Percentiles rank a stretch among this genome's conserved stretches.
These are phyloP conservation scores for Eucalyptus sp. DNA, from an alignment of 345 rosid genomes.

Conservation along the genomic window DNA sequence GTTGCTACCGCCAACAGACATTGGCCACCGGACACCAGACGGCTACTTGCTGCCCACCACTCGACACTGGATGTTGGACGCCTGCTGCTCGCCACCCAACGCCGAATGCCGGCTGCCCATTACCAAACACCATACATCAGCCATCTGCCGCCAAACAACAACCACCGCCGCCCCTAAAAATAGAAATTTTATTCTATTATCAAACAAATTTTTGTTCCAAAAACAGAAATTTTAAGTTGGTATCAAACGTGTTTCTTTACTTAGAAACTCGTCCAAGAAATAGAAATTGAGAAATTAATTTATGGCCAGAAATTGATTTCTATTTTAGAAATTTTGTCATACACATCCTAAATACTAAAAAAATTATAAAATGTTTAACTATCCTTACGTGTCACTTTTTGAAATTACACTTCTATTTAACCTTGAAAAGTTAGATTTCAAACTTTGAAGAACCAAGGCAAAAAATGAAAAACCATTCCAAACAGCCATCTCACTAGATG, in stretches of 20 bases:
- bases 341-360: accelerated
- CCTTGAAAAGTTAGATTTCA: neutral
- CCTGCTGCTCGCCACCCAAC: accelerated
- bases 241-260: too few species aligned
- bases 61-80: too few species aligned
- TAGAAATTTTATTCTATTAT: too few species aligned
- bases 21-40: accelerated
- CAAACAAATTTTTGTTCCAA: too few species aligned
- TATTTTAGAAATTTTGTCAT: too few species aligned
- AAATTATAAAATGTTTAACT: neutral
- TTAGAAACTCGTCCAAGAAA: too few species aligned
- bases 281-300: too few species aligned
- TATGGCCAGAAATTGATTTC: accelerated
- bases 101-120: accelerated
- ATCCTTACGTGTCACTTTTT: neutral
- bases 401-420: neutral
- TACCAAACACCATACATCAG: too few species aligned
- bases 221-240: too few species aligned
- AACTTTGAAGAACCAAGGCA: neutral
- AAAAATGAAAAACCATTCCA: neutral
- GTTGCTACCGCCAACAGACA: accelerated
- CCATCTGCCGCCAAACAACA: accelerated
- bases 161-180: accelerated
- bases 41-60: too few species aligned
- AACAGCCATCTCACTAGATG: neutral